A percentile compares a stretch with the other conserved stretches of the same genome.
phyloP scores from a whole-genome alignment of 495 filamentous ascomycete species.

The Bombardia bombarda region DNA sequence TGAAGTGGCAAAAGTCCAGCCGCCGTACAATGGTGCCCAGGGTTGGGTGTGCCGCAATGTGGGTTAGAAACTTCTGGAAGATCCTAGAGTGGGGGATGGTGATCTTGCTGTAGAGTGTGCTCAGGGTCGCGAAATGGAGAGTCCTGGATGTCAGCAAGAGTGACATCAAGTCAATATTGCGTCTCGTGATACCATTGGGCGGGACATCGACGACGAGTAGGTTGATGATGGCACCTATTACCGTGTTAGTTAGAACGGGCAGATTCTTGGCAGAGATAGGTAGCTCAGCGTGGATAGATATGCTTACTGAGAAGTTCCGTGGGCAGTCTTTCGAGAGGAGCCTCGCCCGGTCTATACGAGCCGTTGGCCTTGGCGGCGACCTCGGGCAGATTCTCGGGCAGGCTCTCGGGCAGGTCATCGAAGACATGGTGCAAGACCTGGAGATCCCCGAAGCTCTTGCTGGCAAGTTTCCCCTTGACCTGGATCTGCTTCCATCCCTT shows the following conservation, averaged over 20 bases:
- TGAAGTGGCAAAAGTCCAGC: slow-evolving; percentile 84
- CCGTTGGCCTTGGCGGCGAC: slow-evolving; percentile 19
- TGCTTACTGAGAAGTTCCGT: slow-evolving; percentile 65
- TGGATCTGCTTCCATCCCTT: slow-evolving; percentile 66
- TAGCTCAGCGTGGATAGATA: background rate
- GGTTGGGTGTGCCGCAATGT: slow-evolving; percentile 61
- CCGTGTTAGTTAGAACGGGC: slow-evolving; percentile 12
- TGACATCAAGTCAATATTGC: slow-evolving; percentile 76
- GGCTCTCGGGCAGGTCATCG: slow-evolving; percentile 36
- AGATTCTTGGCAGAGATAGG: background rate
- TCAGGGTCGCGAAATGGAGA: slow-evolving; percentile 67
- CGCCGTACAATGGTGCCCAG: slow-evolving; percentile 74
- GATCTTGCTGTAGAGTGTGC: slow-evolving; percentile 73
- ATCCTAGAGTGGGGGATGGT: slow-evolving; percentile 82
- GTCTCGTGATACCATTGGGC: slow-evolving; percentile 66
- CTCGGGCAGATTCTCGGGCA: slow-evolving; percentile 37
- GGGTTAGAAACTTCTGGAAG: slow-evolving; percentile 75
- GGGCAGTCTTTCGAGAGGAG: slow-evolving; percentile 59
- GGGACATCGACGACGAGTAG: slow-evolving; percentile 68
- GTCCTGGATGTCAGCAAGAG: slow-evolving; percentile 69
- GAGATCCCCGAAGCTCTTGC: slow-evolving; percentile 66
- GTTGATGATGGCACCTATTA: slow-evolving; percentile 65
- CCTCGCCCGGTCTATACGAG: slow-evolving; percentile 26
- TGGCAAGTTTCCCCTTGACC: slow-evolving; percentile 55
- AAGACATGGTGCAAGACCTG: slow-evolving; percentile 50